Base-by-base conservation (phyloP, 1,284 basidiomycete species). In the Ceratobasidium sp. region DNA sequence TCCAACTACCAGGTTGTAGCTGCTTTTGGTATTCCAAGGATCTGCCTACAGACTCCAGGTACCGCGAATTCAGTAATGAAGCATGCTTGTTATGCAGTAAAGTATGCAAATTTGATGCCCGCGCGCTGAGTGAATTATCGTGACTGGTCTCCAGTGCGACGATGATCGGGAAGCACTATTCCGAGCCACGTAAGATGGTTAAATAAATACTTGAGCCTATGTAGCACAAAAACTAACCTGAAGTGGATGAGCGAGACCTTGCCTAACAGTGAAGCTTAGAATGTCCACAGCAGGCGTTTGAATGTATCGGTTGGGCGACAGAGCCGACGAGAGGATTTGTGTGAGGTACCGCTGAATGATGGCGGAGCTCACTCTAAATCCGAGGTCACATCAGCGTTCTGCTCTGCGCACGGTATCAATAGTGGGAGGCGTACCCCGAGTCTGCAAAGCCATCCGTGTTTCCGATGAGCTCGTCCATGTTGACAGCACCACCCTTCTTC, bases 401-500 rank as follows among this genome's bases (percentile, higher is more conserved):
- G 13, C 25, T 29, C 8, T 49, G 40, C 37, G n/a, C 6, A 44
- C 9, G 13, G 44, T 6, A 40, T 43, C 8, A 43, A 25, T 77
- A 71, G 25, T 8, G 34, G 22, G 0, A 67, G 82, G 81, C 89
- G 80, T 83, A 97, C 96, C 93, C 95, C 22, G 97, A 98, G 81
- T 99, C 97, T 0, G 96, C 95, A 82, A 98, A 96, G 0, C 92
- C 94, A 80, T 95, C 93, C 0, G 95, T 95, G 81, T 97, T 97
- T 1, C 98, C 98, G 8, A 98, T 94, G 1, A 99, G 86, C 80
- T 98, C 94, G 1, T 93, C 91, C 90, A 98, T 95, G 81, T 96
- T 92, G 52, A 95, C 90, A 34, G 88, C 86, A n/a, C 85, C 84
- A 0, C 84, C 81, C 52, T 80, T 79, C 76, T 79, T 90, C 89